Base-by-base conservation (phyloP, 306 rosid genomes). In the Ormosia emarginata region DNA sequence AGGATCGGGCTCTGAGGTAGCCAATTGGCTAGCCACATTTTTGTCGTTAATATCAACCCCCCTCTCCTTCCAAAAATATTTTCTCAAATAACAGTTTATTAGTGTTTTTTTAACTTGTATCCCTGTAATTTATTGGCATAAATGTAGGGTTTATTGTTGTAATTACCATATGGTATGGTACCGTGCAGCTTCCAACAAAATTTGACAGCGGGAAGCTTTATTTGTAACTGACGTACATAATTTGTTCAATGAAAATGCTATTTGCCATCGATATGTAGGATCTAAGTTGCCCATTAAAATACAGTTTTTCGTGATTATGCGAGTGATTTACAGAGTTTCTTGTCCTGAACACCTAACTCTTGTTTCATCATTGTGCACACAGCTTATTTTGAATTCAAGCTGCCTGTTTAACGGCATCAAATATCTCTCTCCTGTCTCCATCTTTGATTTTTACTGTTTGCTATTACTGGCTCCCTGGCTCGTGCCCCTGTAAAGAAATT, bases 1-100 rank as follows among this genome's bases (percentile, higher is more conserved):
- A 41, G 56, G 70, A 75, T 80, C 11, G 33, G 59, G 62, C 59
- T 50, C 46, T 6, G 46, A 75, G 76, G 40, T 62, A 41, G 71
- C 67, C 67, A 80, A 57, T 73, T 46, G 78, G 53, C 84, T 17
- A 14, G 87, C 85, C 78, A 59, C 86, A 77, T 50, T 85, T 88
- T 80, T 74, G 87, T 79, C 70, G 15, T 74, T 63, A 63, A 71
- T 37, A 46, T 41, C 46, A 59, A 17, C 64, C 8, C 74, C 47
- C 43, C 17, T 18, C 67, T 59, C 64, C 57, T 49, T 29, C 72
- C 52, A 24, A 30, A 61, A 33, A 9, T 69, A 65, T 58, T 83
- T 71, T 55, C 55, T 64, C 74, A 65, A 47, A 12, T 62, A 76
- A 69, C 39, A 69, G 15, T 62, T 56, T 59, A 30, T 69, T 40